A percentile compares a stretch with the other conserved stretches of the same genome.
Evolutionary conservation across 148 eudicot genomes (phyloP).

Genomic region (Amaranthus cruentus): DNA sequence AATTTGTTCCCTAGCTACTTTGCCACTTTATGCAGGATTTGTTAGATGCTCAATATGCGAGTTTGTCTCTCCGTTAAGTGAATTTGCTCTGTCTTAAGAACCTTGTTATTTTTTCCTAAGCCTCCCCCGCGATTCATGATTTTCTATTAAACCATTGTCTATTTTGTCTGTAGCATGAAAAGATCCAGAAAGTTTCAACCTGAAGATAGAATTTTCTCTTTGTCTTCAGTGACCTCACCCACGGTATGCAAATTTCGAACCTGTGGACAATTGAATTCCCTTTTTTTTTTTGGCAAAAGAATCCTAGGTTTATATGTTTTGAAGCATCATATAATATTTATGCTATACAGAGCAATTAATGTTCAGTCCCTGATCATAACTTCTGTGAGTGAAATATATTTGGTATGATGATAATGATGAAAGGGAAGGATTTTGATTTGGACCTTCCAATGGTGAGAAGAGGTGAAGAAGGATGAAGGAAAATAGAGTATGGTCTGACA

Average conservation of each 20-base stretch:
- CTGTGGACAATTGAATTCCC: neutral
- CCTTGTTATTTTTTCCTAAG: no score
- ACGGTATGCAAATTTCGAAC: slow-evolving; percentile 46
- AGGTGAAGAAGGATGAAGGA: no score
- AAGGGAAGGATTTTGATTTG: no score
- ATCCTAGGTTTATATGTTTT: neutral
- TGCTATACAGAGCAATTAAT: neutral
- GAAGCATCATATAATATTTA: neutral
- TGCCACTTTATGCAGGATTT: neutral
- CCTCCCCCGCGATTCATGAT: neutral
- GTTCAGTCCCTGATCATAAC: no score
- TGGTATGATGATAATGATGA: no score
- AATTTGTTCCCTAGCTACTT: neutral
- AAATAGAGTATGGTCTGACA: no score
- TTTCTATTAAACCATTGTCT: neutral
- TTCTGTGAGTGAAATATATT: no score
- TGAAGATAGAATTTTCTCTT: slow-evolving; percentile 79
- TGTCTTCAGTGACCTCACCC: slow-evolving; percentile 81
- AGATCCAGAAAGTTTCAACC: slow-evolving; percentile 80
- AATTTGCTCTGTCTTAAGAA: no score
- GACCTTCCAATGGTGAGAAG: no score
- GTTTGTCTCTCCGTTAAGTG: neutral
- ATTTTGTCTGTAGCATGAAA: slow-evolving; percentile 50
- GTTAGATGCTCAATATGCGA: neutral
- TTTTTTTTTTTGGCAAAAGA: neutral